Evolutionary conservation across 2,329 filamentous ascomycete genomes (phyloP).

Genomic region (Samsoniella hepiali): DNA sequence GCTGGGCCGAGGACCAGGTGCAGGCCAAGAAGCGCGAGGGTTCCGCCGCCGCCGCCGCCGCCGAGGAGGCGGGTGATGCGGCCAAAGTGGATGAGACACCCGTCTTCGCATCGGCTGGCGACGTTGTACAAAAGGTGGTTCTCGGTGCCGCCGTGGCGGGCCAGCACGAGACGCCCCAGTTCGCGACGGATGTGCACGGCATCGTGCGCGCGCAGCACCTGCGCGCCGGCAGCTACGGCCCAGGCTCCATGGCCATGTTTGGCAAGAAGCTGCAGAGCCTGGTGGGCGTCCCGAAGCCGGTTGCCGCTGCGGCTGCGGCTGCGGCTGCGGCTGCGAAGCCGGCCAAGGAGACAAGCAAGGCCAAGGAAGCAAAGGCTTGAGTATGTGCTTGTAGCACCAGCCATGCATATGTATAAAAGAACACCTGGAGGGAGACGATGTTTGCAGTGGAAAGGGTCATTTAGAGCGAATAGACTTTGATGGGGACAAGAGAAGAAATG

Average conservation of each 20-base stretch:
- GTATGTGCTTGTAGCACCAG: neutral
- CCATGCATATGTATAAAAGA: neutral
- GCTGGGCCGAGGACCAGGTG: slow-evolving; percentile 31
- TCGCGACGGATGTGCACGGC: slow-evolving; percentile 32
- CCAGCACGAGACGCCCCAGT: slow-evolving; percentile 35
- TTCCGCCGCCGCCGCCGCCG: slow-evolving; percentile 14
- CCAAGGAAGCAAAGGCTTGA: slow-evolving; percentile 10
- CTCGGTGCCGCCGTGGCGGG: slow-evolving; percentile 34
- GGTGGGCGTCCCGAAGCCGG: slow-evolving; percentile 13
- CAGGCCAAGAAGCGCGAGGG: slow-evolving; percentile 18
- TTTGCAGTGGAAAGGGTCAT: neutral
- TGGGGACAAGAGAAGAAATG: neutral
- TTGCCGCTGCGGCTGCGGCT: slow-evolving; percentile 3
- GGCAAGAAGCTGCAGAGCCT: slow-evolving; percentile 39
- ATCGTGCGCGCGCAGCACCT: slow-evolving; percentile 37
- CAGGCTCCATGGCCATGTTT: slow-evolving; percentile 35
- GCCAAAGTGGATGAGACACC: slow-evolving; percentile 23
- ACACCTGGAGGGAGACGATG: neutral
- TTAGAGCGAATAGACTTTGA: neutral
- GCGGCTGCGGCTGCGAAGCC: neutral
- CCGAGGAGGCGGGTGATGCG: slow-evolving; percentile 18
- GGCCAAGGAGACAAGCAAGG: slow-evolving; percentile 2
- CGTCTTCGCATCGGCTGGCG: slow-evolving; percentile 33
- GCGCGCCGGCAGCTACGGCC: slow-evolving; percentile 36
- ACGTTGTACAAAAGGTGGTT: slow-evolving; percentile 33